Conservation (phyloP, 768 basidiomycete species). For the Solioccasus polychromus region DNA sequence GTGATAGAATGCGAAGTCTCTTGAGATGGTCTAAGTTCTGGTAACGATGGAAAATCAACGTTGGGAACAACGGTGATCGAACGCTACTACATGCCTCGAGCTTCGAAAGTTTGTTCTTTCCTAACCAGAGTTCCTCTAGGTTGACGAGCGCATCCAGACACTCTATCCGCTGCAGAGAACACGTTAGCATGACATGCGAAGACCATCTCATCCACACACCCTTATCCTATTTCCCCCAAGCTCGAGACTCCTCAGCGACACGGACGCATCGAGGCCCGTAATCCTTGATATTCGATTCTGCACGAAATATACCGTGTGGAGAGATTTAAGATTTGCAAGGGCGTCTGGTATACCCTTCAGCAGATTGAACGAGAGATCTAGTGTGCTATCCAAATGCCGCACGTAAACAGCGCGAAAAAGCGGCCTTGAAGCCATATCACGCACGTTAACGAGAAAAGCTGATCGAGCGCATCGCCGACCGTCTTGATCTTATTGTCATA, state of each 20-base stretch:
- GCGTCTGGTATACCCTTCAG: constrained; percentile 67
- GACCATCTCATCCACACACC: constrained; percentile 43
- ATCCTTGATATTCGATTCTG: constrained; percentile 93
- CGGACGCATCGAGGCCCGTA: constrained; percentile 53
- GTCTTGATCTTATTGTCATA: constrained; percentile 94
- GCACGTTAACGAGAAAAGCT: constrained; percentile 54
- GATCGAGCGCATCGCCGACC: constrained; percentile 63
- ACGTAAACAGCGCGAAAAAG: neutral
- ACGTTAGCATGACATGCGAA: neutral
- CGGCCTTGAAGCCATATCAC: too few relatives aligned
- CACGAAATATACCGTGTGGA: constrained; percentile 87
- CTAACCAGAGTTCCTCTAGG: constrained; percentile 92
- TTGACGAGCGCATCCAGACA: constrained; percentile 75
- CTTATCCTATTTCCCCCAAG: constrained; percentile 91
- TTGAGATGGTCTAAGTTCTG: constrained; percentile 72
- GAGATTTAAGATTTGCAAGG: constrained; percentile 52
- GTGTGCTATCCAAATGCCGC: constrained; percentile 44
- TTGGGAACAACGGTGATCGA: neutral
- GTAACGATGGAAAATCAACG: neutral
- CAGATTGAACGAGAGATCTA: constrained; percentile 96
- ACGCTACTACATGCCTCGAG: constrained; percentile 58
- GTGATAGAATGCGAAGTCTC: constrained; percentile 78
- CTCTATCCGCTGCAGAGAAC: constrained; percentile 71
- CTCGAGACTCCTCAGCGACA: constrained; percentile 77
- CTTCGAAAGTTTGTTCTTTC: constrained; percentile 94